phyloP scores from a whole-genome alignment of 2,329 filamentous ascomycete genomes.

The Elsinoe batatas region DNA sequence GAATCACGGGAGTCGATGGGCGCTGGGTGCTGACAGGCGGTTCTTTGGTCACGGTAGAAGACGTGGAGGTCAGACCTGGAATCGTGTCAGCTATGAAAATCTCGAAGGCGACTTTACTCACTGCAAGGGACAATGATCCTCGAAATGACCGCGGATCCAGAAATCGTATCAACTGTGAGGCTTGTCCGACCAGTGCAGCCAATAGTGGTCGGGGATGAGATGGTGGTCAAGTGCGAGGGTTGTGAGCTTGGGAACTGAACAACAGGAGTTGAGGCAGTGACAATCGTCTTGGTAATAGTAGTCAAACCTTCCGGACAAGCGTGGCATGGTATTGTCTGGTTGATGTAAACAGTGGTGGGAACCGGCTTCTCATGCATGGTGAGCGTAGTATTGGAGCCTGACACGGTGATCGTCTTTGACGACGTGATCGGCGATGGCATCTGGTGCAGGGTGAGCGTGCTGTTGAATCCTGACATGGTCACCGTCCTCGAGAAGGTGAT shows the following conservation, averaged over 20 bases:
- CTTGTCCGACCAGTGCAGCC: not conserved
- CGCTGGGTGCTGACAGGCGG: not conserved
- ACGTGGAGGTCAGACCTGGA: not conserved
- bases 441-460: not conserved
- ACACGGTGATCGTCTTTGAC: not conserved
- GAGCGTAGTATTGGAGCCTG: not conserved
- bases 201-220: not conserved
- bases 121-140: not conserved
- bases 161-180: not conserved
- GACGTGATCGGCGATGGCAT: not conserved
- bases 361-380: not conserved
- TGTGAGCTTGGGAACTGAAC: not conserved
- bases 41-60: not conserved
- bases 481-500: not conserved
- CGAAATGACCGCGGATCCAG: not conserved
- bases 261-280: not conserved
- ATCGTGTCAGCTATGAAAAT: not conserved
- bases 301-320: slow-evolving; percentile 1
- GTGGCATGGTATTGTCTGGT: slow-evolving; percentile 1
- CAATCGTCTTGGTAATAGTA: not conserved
- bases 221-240: not conserved
- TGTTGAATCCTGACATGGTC: not conserved
- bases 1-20: not conserved
- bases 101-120: not conserved
- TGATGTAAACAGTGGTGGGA: slow-evolving; percentile 5